Base-by-base conservation (phyloP, 331 rosid genomes). In the Pyracantha coccinea region DNA sequence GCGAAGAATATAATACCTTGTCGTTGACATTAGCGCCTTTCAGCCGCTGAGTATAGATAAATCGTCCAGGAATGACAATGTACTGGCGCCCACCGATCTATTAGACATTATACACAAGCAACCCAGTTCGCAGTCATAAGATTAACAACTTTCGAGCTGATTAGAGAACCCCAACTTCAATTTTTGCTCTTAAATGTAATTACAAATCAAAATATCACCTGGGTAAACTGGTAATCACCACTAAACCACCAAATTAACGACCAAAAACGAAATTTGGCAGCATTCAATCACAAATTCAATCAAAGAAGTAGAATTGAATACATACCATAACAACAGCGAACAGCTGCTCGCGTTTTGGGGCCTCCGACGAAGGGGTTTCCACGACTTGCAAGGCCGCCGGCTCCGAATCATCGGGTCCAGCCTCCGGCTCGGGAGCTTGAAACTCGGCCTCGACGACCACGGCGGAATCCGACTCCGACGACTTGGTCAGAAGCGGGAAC, bases 31-130 rank as follows among this genome's bases (percentile, higher is more conserved):
- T 85, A 15, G 92, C 97, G 21, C 86, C 99, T 85, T 92, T 89
- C 72, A 95, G 93, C 82, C 97, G 86, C 88, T 95, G 97, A 47
- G 89, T 88, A 75, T 81, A 67, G 9, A 95, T 76, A 78, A 68
- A 89, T 16, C 99, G 91, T 47, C 99, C 99, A 11, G 99, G 97
- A 75, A 92, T 88, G 65, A 95, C 99, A 66, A 95, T 95, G 80
- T 90, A 95, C 29, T 95, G 99, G 23, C 97, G 96, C 35, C 86
- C 81, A 31, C 99, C 99, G 68, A 95, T 68, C 99, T 95, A 77
- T 57, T 75, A 82, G 76, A 19, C 20, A 64, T 59, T 10, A 78
- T 31, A 20, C n/a, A 65, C 19, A 52, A n/a, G 50, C 75, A 69
- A 66, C 32, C 29, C 5, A 66, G 25, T 66, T 19, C 6, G 4